These are phyloP conservation scores for Globisporangium ultimum DNA, from an alignment of 352 stramenopile genomes.

Conservation along the genomic window DNA sequence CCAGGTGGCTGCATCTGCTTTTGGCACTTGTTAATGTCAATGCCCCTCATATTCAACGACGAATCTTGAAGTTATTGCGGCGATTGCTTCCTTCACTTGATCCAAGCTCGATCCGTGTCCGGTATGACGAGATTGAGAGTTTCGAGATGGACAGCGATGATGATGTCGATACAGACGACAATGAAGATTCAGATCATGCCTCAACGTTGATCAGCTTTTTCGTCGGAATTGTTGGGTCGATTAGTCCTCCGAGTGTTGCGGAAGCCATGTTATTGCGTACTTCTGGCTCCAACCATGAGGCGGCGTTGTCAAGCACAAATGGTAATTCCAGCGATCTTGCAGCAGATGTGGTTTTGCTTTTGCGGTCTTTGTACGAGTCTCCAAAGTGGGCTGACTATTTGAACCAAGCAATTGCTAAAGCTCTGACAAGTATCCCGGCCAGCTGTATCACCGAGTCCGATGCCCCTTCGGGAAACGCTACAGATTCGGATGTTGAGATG, in stretches of 20 bases:
- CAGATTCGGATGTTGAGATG: slow-evolving; percentile 82
- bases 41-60: slow-evolving; percentile 70
- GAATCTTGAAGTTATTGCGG: slow-evolving; percentile 79
- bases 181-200: slow-evolving; percentile 51
- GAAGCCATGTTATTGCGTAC: slow-evolving; percentile 47
- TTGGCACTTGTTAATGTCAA: slow-evolving; percentile 74
- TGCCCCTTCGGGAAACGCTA: slow-evolving; percentile 10
- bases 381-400: slow-evolving; percentile 69
- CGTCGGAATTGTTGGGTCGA: slow-evolving; percentile 65
- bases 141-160: slow-evolving; percentile 87
- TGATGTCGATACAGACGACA: slow-evolving; percentile 55
- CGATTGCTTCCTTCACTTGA: slow-evolving; percentile 76
- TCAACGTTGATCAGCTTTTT: slow-evolving; percentile 75
- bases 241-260: slow-evolving; percentile 64
- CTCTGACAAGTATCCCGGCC: slow-evolving; percentile 46
- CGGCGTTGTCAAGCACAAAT: slow-evolving; percentile 16
- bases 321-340: slow-evolving; percentile 45
- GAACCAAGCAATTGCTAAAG: slow-evolving; percentile 53
- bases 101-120: slow-evolving; percentile 52
- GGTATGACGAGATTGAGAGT: slow-evolving; percentile 62
- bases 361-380: slow-evolving; percentile 79
- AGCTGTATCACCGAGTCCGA: slow-evolving; percentile 37
- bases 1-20: slow-evolving; percentile 78
- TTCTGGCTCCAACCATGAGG: slow-evolving; percentile 3
- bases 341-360: slow-evolving; percentile 74